Conservation (phyloP, 345 rosid genomes). For the Rhizophora apiculata region DNA sequence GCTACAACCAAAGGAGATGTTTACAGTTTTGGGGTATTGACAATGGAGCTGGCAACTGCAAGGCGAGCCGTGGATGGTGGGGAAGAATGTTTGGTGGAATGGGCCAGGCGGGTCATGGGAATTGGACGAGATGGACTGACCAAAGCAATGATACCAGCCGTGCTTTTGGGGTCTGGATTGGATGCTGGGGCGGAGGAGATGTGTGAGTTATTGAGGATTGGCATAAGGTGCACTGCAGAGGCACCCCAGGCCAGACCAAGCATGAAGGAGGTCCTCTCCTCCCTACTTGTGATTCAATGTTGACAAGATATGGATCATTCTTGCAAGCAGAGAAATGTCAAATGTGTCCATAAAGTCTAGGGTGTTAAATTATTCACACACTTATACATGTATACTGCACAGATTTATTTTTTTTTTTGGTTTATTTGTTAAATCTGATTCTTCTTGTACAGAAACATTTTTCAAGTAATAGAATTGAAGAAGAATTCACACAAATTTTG, state of each 20-base stretch:
- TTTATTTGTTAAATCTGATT: not conserved
- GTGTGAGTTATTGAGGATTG: slow-evolving; percentile 58
- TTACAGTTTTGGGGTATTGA: slow-evolving; percentile 78
- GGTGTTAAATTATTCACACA: not conserved
- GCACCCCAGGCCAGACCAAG: slow-evolving; percentile 79
- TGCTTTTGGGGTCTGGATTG: slow-evolving; percentile 56
- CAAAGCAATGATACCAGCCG: slow-evolving; percentile 39
- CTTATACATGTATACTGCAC: not conserved
- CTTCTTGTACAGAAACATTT: not conserved
- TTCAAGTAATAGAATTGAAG: too few relatives aligned
- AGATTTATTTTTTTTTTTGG: not conserved
- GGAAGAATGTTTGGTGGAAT: slow-evolving; percentile 88
- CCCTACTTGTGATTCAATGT: slow-evolving; percentile 9
- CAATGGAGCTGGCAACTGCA: slow-evolving; percentile 86
- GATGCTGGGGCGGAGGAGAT: slow-evolving; percentile 64
- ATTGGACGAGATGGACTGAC: slow-evolving; percentile 11
- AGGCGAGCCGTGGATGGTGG: slow-evolving; percentile 89
- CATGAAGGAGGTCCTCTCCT: slow-evolving; percentile 77
- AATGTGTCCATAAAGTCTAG: slow-evolving; percentile 10
- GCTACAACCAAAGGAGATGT: slow-evolving; percentile 96
- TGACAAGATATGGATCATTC: not conserved
- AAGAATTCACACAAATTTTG: too few relatives aligned
- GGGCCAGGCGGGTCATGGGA: slow-evolving; percentile 68
- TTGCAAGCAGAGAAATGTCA: not conserved
- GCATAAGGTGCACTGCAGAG: slow-evolving; percentile 69